Conservation (phyloP, 73 alveolate genomes). For the Effrenium voratum region DNA sequence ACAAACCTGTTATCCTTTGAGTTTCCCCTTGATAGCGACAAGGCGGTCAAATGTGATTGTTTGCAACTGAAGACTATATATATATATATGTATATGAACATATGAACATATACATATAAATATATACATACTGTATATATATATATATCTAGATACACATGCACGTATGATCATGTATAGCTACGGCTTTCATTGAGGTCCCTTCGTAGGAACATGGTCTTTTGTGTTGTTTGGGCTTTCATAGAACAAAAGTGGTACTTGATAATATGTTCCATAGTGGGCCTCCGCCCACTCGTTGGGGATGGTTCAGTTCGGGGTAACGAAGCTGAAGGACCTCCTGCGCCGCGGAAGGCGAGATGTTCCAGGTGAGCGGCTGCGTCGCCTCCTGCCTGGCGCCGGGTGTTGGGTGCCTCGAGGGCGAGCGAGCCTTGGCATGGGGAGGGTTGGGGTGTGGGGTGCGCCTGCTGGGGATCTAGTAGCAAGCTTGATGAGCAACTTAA, state of each 20-base stretch:
- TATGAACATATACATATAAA: background rate
- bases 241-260: no score
- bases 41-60: background rate
- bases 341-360: background rate
- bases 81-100: no score
- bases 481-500: no score
- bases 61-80: background rate
- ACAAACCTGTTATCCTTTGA: no score
- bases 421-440: background rate
- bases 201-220: background rate
- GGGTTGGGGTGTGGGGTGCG: background rate
- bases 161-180: background rate
- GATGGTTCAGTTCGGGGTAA: background rate
- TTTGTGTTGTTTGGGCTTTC: no score
- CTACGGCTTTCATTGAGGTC: background rate
- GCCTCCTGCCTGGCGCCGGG: constrained; percentile 19
- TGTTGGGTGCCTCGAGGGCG: background rate
- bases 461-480: no score
- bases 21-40: no score
- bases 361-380: constrained; percentile 1
- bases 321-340: background rate
- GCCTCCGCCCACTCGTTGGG: no score
- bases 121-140: background rate
- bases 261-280: no score
- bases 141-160: no score